Base-by-base conservation (phyloP, 805 yeast genomes). In the Cyberlindnera lachancei region DNA sequence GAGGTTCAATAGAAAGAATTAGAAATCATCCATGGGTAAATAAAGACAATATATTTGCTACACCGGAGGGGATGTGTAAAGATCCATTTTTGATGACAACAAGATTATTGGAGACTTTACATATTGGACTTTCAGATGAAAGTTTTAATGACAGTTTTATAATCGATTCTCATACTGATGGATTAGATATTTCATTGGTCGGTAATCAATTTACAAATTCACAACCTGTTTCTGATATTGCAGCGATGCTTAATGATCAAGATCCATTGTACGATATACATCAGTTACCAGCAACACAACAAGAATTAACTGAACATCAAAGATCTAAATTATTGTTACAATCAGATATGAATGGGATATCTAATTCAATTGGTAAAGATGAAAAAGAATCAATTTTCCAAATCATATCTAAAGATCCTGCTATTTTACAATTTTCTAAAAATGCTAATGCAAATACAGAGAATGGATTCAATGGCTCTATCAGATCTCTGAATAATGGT, bases 1-100 rank as follows among this genome's bases (percentile, higher is more conserved):
- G 87, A 45, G 54, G 63, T 4, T 42, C 61, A 0, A 36, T 75
- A 29, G 55, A 53, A 0, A 57, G 50, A n/a, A 53, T 77, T 4
- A 53, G 63, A 30, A 46, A 51, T 6, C 81, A 76, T 44, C 70
- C 70, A 4, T 79, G 86, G 86, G 66, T 70, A 25, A 53, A 59
- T 11, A 53, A 63, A 30, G 51, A 56, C 7, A 67, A 70, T 41
- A 46, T 56, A 4, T 62, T 73, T 25, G 58, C 71, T 11, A 60
- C 66, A 27, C 46, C 53, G 3, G 57, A 63, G 23, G 81, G 78
- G 0, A 45, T 65, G 37, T 77, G 84, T 44, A 62, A 56, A 15
- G 73, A 78, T 42, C 70, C 84, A 3, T 41, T 61, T 6, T 48
- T 59, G 13, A 53, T 79, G 19, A 73, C 80, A 1, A 60, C 70